phyloP scores from a whole-genome alignment of 2,329 filamentous ascomycete genomes.

The Trichoderma sp. region DNA sequence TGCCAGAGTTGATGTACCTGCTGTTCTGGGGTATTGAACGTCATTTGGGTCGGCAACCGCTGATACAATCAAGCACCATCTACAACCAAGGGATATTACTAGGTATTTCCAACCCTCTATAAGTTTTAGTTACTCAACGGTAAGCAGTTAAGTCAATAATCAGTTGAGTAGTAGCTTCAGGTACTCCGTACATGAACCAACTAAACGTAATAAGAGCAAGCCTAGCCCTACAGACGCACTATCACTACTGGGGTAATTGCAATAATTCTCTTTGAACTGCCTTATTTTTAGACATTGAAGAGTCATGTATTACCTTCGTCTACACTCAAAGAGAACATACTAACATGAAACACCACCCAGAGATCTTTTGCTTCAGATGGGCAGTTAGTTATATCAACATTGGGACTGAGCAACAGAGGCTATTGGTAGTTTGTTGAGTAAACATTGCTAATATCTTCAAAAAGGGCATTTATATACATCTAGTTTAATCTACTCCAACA shows the following conservation, averaged over 20 bases:
- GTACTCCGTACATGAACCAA: not conserved
- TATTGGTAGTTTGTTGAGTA: not conserved
- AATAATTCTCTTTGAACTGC: not conserved
- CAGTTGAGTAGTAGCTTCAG: not conserved
- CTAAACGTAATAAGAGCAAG: not conserved
- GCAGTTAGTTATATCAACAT: not conserved
- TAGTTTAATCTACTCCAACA: not conserved
- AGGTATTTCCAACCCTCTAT: not conserved
- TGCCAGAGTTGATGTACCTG: not conserved
- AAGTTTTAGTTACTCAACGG: not conserved
- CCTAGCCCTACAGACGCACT: not conserved
- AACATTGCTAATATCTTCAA: not conserved
- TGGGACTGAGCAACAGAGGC: not conserved
- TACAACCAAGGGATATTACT: not conserved
- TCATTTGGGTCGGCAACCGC: not conserved
- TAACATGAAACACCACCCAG: not conserved
- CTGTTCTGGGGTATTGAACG: not conserved
- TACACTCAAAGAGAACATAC: not conserved
- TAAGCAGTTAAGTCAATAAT: not conserved
- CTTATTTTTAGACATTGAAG: too few relatives aligned
- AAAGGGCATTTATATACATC: not conserved
- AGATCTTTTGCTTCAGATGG: not conserved
- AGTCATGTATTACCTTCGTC: not conserved
- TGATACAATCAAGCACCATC: not conserved
- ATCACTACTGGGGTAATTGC: not conserved